phyloP scores from a whole-genome alignment of 345 rosid genomes.

The Citrus maxima region DNA sequence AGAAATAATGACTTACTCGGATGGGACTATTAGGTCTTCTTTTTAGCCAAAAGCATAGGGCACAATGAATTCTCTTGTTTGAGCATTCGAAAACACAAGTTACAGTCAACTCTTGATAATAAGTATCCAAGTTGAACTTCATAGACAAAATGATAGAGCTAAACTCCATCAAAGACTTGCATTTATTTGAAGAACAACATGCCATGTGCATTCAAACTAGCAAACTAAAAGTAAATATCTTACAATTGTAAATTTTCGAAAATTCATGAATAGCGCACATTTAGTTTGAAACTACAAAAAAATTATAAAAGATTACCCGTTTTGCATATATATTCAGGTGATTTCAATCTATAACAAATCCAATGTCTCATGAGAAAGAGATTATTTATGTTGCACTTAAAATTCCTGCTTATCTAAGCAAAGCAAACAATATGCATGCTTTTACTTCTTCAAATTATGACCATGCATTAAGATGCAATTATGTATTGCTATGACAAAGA shows the following conservation, averaged over 20 bases:
- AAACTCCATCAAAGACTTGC: neutral
- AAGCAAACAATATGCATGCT: constrained; percentile 31
- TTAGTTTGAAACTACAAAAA: neutral
- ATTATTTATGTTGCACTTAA: constrained; percentile 12
- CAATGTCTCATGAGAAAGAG: constrained; percentile 3
- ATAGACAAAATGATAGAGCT: neutral
- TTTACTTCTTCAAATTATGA: constrained; percentile 37
- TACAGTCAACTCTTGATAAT: neutral
- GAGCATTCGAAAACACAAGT: neutral
- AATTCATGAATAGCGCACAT: neutral
- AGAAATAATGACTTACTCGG: neutral
- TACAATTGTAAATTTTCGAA: neutral
- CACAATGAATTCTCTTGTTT: neutral
- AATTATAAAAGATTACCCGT: neutral
- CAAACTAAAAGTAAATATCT: neutral
- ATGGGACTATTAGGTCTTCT: neutral
- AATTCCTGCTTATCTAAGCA: constrained; percentile 42
- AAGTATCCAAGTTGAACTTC: too few relatives aligned
- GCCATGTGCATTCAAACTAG: neutral
- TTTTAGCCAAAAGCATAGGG: neutral
- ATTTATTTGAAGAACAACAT: neutral
- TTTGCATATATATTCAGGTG: neutral
- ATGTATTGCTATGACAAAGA: constrained; percentile 24
- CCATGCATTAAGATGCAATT: constrained; percentile 26
- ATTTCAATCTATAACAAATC: constrained; percentile 8